A percentile compares a stretch with the other conserved stretches of the same genome.
Evolutionary conservation across 192 early-diverging fungal species (phyloP).

Genomic region (Umbelopsis sp.): DNA sequence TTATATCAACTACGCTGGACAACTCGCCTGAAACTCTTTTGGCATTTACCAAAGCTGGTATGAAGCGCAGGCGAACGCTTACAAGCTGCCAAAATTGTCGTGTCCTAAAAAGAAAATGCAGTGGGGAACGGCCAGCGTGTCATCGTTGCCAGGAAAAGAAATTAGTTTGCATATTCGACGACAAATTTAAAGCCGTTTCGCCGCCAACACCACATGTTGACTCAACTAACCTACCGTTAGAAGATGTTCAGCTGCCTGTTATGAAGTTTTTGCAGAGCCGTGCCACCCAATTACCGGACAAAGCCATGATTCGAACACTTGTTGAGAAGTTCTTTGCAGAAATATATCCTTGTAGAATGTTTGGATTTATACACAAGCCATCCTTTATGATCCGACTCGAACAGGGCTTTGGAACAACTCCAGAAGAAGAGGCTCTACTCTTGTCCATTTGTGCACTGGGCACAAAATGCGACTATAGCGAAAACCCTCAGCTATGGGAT

Average conservation of each 20-base stretch:
- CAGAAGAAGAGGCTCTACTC: background rate
- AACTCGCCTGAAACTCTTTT: background rate
- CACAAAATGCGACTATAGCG: background rate
- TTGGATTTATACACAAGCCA: constrained; percentile 14
- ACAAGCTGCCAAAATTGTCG: background rate
- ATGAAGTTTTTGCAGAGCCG: background rate
- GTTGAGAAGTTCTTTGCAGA: constrained; percentile 16
- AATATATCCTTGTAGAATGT: constrained; percentile 16
- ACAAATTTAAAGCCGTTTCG: background rate
- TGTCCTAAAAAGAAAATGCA: constrained; percentile 20
- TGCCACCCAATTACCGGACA: background rate
- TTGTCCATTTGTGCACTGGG: constrained; percentile 9
- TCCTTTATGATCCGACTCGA: constrained; percentile 15
- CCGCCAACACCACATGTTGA: too few species aligned
- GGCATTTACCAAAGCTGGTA: constrained; percentile 12
- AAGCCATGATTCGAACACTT: background rate
- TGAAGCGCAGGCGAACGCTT: background rate
- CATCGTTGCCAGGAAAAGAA: background rate
- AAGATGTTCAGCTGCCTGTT: background rate
- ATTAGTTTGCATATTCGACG: background rate
- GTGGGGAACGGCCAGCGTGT: constrained; percentile 2
- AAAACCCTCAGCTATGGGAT: constrained; percentile 2
- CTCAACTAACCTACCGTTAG: background rate
- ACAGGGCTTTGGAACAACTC: background rate
- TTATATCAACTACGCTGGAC: background rate